Conservation (phyloP, 2,329 filamentous ascomycete species). For the Penicillium sp. region DNA sequence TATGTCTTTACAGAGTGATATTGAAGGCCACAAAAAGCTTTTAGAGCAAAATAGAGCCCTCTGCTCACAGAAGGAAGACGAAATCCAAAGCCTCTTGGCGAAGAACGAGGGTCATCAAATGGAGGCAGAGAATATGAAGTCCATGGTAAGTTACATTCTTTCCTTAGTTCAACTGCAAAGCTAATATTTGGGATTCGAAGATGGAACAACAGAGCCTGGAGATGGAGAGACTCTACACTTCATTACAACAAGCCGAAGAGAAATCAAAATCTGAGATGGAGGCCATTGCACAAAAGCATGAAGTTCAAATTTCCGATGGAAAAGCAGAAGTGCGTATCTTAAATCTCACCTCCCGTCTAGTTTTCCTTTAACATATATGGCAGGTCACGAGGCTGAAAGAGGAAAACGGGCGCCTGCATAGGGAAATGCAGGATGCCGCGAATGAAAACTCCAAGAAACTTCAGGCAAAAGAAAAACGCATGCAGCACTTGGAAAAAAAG, state of each 20-base stretch:
- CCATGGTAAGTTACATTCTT: slow-evolving; percentile 25
- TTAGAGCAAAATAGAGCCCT: slow-evolving; percentile 27
- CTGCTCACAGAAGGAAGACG: slow-evolving; percentile 28
- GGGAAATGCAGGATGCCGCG: slow-evolving; percentile 29
- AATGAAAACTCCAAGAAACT: slow-evolving; percentile 31
- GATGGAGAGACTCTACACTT: slow-evolving; percentile 22
- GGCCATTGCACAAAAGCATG: slow-evolving; percentile 25
- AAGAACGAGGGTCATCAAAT: slow-evolving; percentile 25
- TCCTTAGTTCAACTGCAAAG: background rate
- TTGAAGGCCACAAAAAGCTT: slow-evolving; percentile 24
- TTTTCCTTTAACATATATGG: background rate
- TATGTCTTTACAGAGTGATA: slow-evolving; percentile 30
- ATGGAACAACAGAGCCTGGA: slow-evolving; percentile 28
- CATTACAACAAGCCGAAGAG: slow-evolving; percentile 27
- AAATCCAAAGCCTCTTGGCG: slow-evolving; percentile 27
- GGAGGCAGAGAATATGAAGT: slow-evolving; percentile 21
- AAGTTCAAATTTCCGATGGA: slow-evolving; percentile 23
- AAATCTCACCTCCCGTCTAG: no score
- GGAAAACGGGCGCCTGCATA: slow-evolving; percentile 31
- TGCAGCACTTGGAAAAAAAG: slow-evolving; percentile 40
- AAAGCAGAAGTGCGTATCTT: slow-evolving; percentile 25
- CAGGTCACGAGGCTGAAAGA: slow-evolving; percentile 31
- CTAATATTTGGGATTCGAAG: slow-evolving; percentile 23
- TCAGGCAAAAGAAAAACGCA: slow-evolving; percentile 36
- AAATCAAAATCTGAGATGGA: slow-evolving; percentile 24